Base-by-base conservation (phyloP, 139 green algal genomes). In the Zygnema cylindricum region DNA sequence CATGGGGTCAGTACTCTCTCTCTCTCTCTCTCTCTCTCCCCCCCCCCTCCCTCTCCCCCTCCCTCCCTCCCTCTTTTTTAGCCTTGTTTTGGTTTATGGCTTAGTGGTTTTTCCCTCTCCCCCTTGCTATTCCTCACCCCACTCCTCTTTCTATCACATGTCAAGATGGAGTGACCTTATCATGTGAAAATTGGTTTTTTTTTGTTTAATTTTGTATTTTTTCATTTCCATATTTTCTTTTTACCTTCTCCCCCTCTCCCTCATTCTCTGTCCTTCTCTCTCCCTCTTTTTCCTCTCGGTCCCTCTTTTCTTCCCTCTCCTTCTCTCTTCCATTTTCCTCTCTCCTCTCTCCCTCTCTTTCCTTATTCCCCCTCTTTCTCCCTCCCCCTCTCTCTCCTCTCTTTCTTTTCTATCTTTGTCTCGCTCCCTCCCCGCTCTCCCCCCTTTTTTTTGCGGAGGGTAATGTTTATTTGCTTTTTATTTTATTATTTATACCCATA, bases 1-100 rank as follows among this genome's bases (percentile, higher is more conserved):
- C 96, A 99, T 76, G 97, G 96, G 93, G 93, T 99, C 82, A 81
- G 57, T 73, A n/a, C n/a, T n/a, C n/a, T n/a, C n/a, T n/a, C n/a
- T n/a, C n/a, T n/a, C n/a, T n/a, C n/a, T n/a, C n/a, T n/a, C n/a
- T n/a, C n/a, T n/a, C n/a, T n/a, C n/a, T n/a, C n/a, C n/a, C n/a
- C n/a, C n/a, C n/a, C n/a, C n/a, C n/a, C 79, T 35, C 23, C 16
- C 23, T 41, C 43, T 88, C 43, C 79, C 36, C 79, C 69, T 88
- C 43, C 85, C 40, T 88, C 33, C 39, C 33, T 88, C 43, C 39
- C 33, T 88, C 69, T 76, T 22, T 88, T 22, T 84, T 16, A 85
- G 55, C 39, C 69, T 88, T 81, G 35, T 55, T 76, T 16, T 88
- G 16, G 85, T 36, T 76, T 36, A 49, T 36, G 49, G 21, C 85